Evolutionary conservation across 1,139 yeast genomes (phyloP).

Genomic region (Scheffersomyces titani): DNA sequence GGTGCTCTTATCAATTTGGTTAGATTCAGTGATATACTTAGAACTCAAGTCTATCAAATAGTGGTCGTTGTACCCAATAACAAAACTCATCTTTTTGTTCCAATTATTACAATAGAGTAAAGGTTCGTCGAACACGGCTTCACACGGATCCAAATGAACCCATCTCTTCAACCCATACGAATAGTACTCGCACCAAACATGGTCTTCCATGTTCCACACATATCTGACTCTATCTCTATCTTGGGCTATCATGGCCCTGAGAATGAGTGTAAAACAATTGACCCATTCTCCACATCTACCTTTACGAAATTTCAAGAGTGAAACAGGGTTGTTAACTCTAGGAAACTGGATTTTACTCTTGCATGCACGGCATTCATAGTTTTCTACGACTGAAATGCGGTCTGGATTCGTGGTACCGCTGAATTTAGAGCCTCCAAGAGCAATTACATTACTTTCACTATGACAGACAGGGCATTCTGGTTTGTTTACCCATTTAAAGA

Average conservation of each 20-base stretch:
- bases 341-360: conserved; percentile 57
- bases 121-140: conserved; percentile 82
- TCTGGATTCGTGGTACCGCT: conserved; percentile 25
- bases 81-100: conserved; percentile 93
- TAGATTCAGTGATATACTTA: conserved; percentile 62
- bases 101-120: conserved; percentile 75
- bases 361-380: conserved; percentile 62
- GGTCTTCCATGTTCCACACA: conserved; percentile 90
- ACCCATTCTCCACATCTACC: conserved; percentile 99
- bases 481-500: conserved; percentile 80
- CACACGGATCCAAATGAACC: conserved; percentile 92
- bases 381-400: conserved; percentile 48
- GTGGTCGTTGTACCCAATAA: conserved; percentile 62
- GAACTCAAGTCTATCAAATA: conserved; percentile 70
- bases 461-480: conserved; percentile 66
- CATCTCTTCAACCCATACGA: conserved; percentile 63
- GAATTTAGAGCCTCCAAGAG: conserved; percentile 25
- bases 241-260: conserved; percentile 50
- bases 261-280: conserved; percentile 70
- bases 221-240: conserved; percentile 44
- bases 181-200: conserved; percentile 93
- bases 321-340: conserved; percentile 68
- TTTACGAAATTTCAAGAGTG: conserved; percentile 56
- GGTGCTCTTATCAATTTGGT: conserved; percentile 52
- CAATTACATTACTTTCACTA: conserved; percentile 32